Conservation (phyloP, 179 eudicot genomes). For the Silene vulgaris region DNA sequence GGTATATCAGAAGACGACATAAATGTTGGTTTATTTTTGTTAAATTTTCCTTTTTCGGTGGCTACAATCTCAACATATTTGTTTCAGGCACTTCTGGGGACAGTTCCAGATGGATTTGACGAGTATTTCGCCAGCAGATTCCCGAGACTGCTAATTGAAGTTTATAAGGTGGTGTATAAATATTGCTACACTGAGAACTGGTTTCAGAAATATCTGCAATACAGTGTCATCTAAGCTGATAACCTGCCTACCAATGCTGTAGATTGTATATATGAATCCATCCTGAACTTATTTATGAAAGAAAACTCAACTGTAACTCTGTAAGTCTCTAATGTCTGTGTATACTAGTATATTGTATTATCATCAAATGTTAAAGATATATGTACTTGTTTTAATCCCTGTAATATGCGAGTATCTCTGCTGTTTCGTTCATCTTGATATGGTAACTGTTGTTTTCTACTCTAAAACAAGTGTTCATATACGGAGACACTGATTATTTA, state of each 20-base stretch:
- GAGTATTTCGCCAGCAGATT: slow-evolving; percentile 65
- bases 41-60: not conserved
- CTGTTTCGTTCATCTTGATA: not conserved
- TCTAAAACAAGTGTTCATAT: not conserved
- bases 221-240: slow-evolving; percentile 16
- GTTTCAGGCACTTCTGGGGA: slow-evolving; percentile 66
- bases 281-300: not conserved
- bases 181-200: slow-evolving; percentile 58
- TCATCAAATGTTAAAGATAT: not conserved
- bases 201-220: slow-evolving; percentile 60
- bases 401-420: not conserved
- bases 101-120: slow-evolving; percentile 84
- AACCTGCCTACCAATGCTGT: not conserved
- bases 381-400: not conserved
- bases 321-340: slow-evolving; percentile 14
- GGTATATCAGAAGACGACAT: not conserved
- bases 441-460: not conserved
- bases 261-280: slow-evolving; percentile 8
- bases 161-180: slow-evolving; percentile 52
- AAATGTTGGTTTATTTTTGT: not conserved
- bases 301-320: slow-evolving; percentile 16
- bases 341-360: not conserved
- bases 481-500: too few species aligned
- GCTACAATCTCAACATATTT: not conserved
- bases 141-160: slow-evolving; percentile 76